Evolutionary conservation across 208 protist genomes (phyloP), one percentile per base, ranked within the genome.

Genomic region (Wallacemonas sp.): DNA sequence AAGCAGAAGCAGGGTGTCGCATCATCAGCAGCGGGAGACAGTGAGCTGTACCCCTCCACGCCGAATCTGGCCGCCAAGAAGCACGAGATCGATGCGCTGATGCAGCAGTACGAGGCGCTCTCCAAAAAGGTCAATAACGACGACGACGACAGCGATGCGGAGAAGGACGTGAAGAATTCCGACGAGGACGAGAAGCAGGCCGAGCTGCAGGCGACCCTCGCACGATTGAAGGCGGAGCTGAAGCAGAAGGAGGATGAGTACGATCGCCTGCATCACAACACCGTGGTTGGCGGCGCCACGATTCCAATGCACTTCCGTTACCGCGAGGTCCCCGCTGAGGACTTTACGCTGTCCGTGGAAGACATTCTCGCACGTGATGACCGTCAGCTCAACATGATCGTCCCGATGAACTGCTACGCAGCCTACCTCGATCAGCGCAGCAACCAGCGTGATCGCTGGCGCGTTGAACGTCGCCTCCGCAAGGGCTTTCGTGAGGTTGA

Each of bases 341-440:
- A 93, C 78, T 94, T 96, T 63, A 91, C 84, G 2, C 75, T 97
- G 29, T 83, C 76, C 26, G 57, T 90, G 21, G 87, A 96, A 65
- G 90, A 97, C 30, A 94, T 97, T 34, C 81, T 97, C 24, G 70
- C 83, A 2, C 71, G 79, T 11, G 93, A 97, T 78, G 93, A 97
- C 54, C 86, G 93, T 0, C 88, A 93, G 65, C 83, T 97, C 27
- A 97, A 97, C 74, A 92, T 94, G 81, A 85, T 97, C 41, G 93
- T 87, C 23, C 93, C 93, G n/a, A 87, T 97, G 83, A 85, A 78
- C 60, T 97, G 90, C 75, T 97, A 97, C 70, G 90, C 93, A 1
- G 85, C 93, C 0, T 97, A 96, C 76, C 74, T 92, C 2, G 74
- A 85, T 49, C 72, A 80, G 55, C 65, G 66, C 0, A 80, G 65